phyloP scores from a whole-genome alignment of 805 yeast genomes.

The Candida boidinii region DNA sequence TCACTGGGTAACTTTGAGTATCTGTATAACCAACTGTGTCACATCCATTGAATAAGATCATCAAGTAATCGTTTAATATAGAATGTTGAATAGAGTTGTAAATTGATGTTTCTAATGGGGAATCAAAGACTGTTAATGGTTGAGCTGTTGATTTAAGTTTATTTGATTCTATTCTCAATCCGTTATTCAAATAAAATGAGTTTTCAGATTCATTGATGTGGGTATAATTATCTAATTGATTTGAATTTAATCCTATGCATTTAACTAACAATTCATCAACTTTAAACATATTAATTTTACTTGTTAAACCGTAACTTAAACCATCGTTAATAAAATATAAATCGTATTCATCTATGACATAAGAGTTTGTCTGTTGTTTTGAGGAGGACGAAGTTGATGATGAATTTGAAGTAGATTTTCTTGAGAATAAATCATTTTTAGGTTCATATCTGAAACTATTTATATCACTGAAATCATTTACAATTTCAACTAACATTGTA shows the following conservation, averaged over 20 bases:
- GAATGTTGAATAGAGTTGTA: slow-evolving; percentile 30
- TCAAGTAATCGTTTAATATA: slow-evolving; percentile 32
- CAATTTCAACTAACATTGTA: slow-evolving; percentile 21
- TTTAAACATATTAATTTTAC: slow-evolving; percentile 25
- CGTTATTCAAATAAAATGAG: slow-evolving; percentile 9
- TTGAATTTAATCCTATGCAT: slow-evolving; percentile 6
- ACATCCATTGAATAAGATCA: slow-evolving; percentile 20
- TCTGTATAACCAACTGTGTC: slow-evolving; percentile 26
- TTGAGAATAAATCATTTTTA: slow-evolving; percentile 4
- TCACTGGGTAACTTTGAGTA: slow-evolving; percentile 28
- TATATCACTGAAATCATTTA: slow-evolving; percentile 22
- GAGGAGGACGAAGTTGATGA: too few species aligned
- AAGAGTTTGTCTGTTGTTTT: slow-evolving; percentile 6
- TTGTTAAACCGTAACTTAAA: slow-evolving; percentile 33
- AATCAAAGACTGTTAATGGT: slow-evolving; percentile 24
- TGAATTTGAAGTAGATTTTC: too few species aligned
- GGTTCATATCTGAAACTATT: slow-evolving; percentile 9
- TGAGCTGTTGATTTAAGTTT: slow-evolving; percentile 19
- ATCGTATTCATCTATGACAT: slow-evolving; percentile 16
- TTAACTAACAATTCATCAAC: slow-evolving; percentile 25
- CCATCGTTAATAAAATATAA: slow-evolving; percentile 31
- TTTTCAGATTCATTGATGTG: background rate
- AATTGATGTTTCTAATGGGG: slow-evolving; percentile 23
- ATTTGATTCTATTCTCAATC: slow-evolving; percentile 23
- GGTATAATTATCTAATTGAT: slow-evolving; percentile 19